Evolutionary conservation across 441 rosid species (phyloP).

Genomic region (Capsella rubella): DNA sequence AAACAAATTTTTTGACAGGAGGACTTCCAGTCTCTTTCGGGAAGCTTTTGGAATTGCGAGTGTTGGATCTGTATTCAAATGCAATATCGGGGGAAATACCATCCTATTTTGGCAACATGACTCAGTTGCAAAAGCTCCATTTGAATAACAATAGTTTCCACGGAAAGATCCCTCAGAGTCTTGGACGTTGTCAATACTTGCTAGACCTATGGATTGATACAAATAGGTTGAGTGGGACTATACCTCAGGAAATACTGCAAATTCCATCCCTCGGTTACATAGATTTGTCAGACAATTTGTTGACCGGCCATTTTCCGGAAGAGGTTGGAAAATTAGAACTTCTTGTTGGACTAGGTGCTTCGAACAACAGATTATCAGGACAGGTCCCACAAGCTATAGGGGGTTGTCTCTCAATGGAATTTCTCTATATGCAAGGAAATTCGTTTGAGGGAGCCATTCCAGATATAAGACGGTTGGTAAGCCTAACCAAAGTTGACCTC

Average conservation of each 20-base stretch:
- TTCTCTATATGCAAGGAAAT: conserved; percentile 40
- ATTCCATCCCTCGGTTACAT: conserved; percentile 35
- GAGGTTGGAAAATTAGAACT: conserved; percentile 34
- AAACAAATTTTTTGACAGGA: conserved; percentile 43
- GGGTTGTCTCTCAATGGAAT: conserved; percentile 32
- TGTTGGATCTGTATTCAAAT: conserved; percentile 34
- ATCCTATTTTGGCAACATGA: conserved; percentile 46
- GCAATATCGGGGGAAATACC: conserved; percentile 52
- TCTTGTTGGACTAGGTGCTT: conserved; percentile 31
- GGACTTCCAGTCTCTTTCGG: conserved; percentile 46
- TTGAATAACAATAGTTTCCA: conserved; percentile 42
- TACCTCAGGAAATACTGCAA: conserved; percentile 42
- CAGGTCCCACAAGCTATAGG: conserved; percentile 37
- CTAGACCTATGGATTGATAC: conserved; percentile 39
- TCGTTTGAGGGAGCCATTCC: conserved; percentile 47
- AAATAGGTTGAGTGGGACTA: conserved; percentile 45
- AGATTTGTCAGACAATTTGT: conserved; percentile 42
- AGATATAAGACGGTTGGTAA: conserved; percentile 38
- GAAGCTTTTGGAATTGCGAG: conserved; percentile 41
- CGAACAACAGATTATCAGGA: conserved; percentile 34
- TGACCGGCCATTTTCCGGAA: conserved; percentile 34
- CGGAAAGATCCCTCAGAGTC: conserved; percentile 49
- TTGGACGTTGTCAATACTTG: conserved; percentile 45
- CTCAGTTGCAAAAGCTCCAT: conserved; percentile 7
- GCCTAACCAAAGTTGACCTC: conserved; percentile 41